phyloP scores from a whole-genome alignment of 306 rosid genomes.

The Comarum palustre region DNA sequence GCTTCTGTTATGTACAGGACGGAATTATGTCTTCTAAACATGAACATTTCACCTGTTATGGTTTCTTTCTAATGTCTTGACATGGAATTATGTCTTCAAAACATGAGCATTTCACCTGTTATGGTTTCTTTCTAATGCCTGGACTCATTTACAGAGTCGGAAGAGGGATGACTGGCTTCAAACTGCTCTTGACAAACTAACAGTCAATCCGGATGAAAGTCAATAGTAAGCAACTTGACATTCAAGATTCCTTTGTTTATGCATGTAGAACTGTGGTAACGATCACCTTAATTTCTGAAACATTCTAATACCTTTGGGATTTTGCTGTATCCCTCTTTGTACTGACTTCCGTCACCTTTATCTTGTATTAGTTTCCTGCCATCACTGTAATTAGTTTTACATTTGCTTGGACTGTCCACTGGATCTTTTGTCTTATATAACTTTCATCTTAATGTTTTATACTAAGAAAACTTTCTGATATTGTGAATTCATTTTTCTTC shows the following conservation, averaged over 20 bases:
- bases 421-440: background rate
- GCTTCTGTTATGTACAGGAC: background rate
- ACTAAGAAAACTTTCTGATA: background rate
- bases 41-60: background rate
- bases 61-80: constrained; percentile 3
- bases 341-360: background rate
- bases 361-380: background rate
- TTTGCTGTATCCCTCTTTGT: background rate
- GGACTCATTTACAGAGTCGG: constrained; percentile 15
- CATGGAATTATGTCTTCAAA: background rate
- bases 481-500: background rate
- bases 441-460: background rate
- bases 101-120: background rate
- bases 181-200: background rate
- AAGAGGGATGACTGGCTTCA: constrained; percentile 19
- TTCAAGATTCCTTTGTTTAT: background rate
- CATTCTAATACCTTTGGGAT: background rate
- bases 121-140: background rate
- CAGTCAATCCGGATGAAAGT: background rate
- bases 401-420: background rate
- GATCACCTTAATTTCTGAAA: background rate
- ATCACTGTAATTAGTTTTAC: background rate
- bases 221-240: background rate
- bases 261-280: background rate
- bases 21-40: background rate